Evolutionary conservation across 129 eudicot genomes (phyloP).

Genomic region (Ambrosia trifida): DNA sequence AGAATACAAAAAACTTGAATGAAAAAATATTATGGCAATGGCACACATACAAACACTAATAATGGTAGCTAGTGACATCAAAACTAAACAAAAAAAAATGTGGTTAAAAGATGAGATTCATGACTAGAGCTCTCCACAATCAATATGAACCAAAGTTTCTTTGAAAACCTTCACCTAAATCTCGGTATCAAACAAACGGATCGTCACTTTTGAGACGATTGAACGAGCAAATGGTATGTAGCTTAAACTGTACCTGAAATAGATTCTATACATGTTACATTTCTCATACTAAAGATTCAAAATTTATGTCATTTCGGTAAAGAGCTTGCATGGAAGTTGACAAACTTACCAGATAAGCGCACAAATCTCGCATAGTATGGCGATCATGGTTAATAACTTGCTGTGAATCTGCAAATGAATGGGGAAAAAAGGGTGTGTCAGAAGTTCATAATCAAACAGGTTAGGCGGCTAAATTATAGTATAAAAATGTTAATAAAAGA

Average conservation of each 20-base stretch:
- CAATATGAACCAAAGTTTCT: constrained; percentile 10
- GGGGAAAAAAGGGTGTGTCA: constrained; percentile 3
- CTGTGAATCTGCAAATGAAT: constrained; percentile 69
- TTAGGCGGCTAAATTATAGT: not conserved
- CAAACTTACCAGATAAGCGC: constrained; percentile 78
- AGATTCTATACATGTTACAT: constrained; percentile 21
- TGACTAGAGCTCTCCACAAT: not conserved
- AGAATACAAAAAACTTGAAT: constrained; percentile 2
- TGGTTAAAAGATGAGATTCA: constrained; percentile 7
- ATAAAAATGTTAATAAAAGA: not conserved
- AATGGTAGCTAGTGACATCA: constrained; percentile 2
- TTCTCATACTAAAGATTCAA: constrained; percentile 4
- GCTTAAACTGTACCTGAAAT: constrained; percentile 94
- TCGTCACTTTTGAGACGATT: constrained; percentile 63
- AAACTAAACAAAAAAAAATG: not conserved
- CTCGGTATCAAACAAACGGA: constrained; percentile 88
- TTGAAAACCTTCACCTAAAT: constrained; percentile 19
- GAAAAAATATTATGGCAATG: not conserved
- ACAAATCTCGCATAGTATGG: constrained; percentile 83
- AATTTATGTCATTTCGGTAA: not conserved
- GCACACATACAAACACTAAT: not conserved
- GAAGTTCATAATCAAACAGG: constrained; percentile 21
- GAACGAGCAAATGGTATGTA: constrained; percentile 90
- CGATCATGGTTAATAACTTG: constrained; percentile 74
- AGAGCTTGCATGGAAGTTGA: constrained; percentile 18